phyloP scores from a whole-genome alignment of 352 stramenopile species.

The Globisporangium ultimum region DNA sequence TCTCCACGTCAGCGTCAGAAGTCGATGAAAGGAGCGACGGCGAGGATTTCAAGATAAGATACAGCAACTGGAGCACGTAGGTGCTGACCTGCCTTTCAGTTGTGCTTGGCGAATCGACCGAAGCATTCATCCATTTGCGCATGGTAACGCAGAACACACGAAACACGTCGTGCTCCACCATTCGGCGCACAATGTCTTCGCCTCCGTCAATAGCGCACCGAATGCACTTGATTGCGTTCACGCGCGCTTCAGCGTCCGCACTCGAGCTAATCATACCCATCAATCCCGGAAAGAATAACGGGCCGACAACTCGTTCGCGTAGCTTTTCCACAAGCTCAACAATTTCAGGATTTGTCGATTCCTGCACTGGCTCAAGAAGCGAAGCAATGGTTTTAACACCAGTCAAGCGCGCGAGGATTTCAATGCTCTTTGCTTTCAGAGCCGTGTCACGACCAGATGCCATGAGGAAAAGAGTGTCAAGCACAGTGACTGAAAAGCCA shows the following conservation, averaged over 20 bases:
- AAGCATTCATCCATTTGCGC: slow-evolving; percentile 58
- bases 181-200: slow-evolving; percentile 43
- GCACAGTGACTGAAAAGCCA: slow-evolving; percentile 44
- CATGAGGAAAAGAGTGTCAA: slow-evolving; percentile 76
- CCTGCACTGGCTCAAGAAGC: slow-evolving; percentile 40
- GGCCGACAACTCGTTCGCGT: slow-evolving; percentile 55
- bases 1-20: slow-evolving; percentile 55
- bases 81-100: slow-evolving; percentile 26
- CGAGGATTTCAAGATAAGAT: slow-evolving; percentile 62
- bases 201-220: slow-evolving; percentile 57
- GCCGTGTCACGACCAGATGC: slow-evolving; percentile 48
- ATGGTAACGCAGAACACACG: slow-evolving; percentile 62
- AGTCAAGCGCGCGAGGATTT: slow-evolving; percentile 50
- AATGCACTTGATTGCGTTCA: slow-evolving; percentile 70
- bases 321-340: slow-evolving; percentile 46
- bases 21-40: slow-evolving; percentile 46
- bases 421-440: slow-evolving; percentile 50
- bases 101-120: slow-evolving; percentile 21
- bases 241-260: slow-evolving; percentile 37
- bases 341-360: slow-evolving; percentile 35
- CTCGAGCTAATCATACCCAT: slow-evolving; percentile 58
- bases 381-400: slow-evolving; percentile 48
- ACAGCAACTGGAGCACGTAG: slow-evolving; percentile 60
- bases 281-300: slow-evolving; percentile 57
- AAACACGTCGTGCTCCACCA: slow-evolving; percentile 74